Base-by-base conservation (phyloP, 73 alveolate genomes). In the Tetrahymena malaccensis region DNA sequence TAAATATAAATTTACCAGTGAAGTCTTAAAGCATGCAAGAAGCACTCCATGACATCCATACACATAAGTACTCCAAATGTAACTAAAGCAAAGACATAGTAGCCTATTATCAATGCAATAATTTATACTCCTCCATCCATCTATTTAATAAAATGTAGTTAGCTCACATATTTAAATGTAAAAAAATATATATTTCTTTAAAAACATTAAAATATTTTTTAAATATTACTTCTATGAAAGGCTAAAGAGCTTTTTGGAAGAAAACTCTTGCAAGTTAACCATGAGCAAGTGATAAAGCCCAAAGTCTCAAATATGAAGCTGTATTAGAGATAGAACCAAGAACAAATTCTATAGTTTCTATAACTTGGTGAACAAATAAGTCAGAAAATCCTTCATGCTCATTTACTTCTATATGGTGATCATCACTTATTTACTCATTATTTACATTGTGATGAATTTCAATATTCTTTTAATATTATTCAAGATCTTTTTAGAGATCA, bases 261-360 rank as follows among this genome's bases (percentile, higher is more conserved):
- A 99, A 99, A 4, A 99, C 99, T 58, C 98, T 98, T 34, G 99
- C 98, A 84, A 99, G 97, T 96, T 99, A 99, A 34, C 99, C 98
- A 95, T 99, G 99, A 17, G 99, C 99, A 25, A 99, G 98, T 15
- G 99, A 97, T 70, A 99, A 97, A 12, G 99, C 99, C 99, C 99
- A 99, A 13, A 99, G 98, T 97, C 99, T 98, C 43, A 99, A 97
- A 97, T 99, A 99, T 27, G 99, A 98, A 10, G 99, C 99, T 40
- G 99, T 99, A 94, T 99, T 99, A 85, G 99, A 98, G 83, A 99
- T 98, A 38, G 99, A 98, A 43, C 99, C 99, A 34, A 99, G 96
- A 17, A 98, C 99, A 93, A 98, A 99, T 96, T 99, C 99, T 94
- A 99, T 99, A 44, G 99, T 99, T 96, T 99, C 99, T 25, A 99